Base-by-base conservation (phyloP, 108 stramenopile species). In the Cyclotella atomus region DNA sequence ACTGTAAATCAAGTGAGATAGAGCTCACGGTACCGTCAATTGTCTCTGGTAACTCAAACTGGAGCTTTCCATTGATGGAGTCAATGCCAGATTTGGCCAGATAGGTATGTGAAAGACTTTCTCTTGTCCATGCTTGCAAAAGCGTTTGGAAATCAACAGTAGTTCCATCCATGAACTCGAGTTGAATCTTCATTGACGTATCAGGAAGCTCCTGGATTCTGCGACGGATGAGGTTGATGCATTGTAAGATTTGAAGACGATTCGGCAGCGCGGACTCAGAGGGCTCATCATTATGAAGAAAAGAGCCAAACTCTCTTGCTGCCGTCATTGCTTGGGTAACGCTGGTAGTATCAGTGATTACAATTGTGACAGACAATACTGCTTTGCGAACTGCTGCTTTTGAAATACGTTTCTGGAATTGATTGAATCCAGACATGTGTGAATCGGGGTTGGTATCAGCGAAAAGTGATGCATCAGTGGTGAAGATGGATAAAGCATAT, bases 31-130 rank as follows among this genome's bases (percentile, higher is more conserved):
- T 65, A 10, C 82, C 82, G 35, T 83, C 82, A 2, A 83, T 46
- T 12, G 77, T 79, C 45, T 83, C 82, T 12, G 82, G 82, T 2
- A 83, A 73, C 4, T 83, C 68, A 47, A 83, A 83, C 38, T 65
- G 30, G 12, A 77, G 34, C 52, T 55, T 59, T 24, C 77, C 81
- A 46, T 59, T 59, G 25, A 68, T 49, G 4, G 65, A 17, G 12
- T 12, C 44, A 14, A 2, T 49, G 44, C 56, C 41, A 36, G 50
- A 36, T n/a, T 29, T 21, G 25, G 75, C 45, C 3, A n/a, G 47
- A 62, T 62, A 75, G 5, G 77, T 54, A 54, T 68, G 53, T 27
- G 33, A 20, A 34, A 83, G 59, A 33, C 72, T 70, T 23, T 70
- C 77, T 17, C 73, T 63, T 25, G 68, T 19, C 73, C 56, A 83